A percentile compares a stretch with the other conserved stretches of the same genome.
phyloP scores from a whole-genome alignment of 2,329 filamentous ascomycete genomes.

The Trichoderma hamatum region DNA sequence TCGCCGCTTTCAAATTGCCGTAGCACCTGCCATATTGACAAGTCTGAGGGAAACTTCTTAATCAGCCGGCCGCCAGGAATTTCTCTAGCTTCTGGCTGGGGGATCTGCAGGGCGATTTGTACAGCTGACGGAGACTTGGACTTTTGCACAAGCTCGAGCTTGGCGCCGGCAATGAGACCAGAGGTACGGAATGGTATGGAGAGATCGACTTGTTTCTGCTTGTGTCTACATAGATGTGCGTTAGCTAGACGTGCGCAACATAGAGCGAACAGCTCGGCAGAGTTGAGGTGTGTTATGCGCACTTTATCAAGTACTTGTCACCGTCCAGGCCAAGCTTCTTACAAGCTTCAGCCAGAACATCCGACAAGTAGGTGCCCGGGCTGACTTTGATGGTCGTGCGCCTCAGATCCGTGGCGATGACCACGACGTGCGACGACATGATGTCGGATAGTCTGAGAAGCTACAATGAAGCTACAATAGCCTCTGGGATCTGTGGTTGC shows the following conservation, averaged over 20 bases:
- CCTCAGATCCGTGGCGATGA: conserved; percentile 78
- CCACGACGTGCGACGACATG: conserved; percentile 88
- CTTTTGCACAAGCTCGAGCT: conserved; percentile 85
- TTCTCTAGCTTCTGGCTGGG: conserved; percentile 67
- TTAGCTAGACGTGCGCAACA: not conserved
- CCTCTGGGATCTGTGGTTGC: not conserved
- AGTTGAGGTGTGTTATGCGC: conserved; percentile 36
- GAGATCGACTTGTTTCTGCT: conserved; percentile 83
- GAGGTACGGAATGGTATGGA: conserved; percentile 82
- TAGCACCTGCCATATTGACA: conserved; percentile 85
- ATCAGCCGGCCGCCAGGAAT: conserved; percentile 69
- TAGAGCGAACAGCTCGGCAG: not conserved
- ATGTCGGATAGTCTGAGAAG: conserved; percentile 29
- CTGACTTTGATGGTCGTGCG: conserved; percentile 81
- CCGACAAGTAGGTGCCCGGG: conserved; percentile 77
- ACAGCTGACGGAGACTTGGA: conserved; percentile 85
- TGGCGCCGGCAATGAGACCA: conserved; percentile 81
- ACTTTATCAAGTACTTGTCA: conserved; percentile 82
- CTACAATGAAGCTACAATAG: not conserved
- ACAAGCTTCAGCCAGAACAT: conserved; percentile 87
- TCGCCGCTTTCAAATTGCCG: conserved; percentile 84
- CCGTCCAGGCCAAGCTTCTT: conserved; percentile 73
- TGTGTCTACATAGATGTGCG: conserved; percentile 59
- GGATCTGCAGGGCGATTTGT: conserved; percentile 85
- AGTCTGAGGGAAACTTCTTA: conserved; percentile 86